Base-by-base conservation (phyloP, 2,329 filamentous ascomycete species). In the Madurella mycetomatis region DNA sequence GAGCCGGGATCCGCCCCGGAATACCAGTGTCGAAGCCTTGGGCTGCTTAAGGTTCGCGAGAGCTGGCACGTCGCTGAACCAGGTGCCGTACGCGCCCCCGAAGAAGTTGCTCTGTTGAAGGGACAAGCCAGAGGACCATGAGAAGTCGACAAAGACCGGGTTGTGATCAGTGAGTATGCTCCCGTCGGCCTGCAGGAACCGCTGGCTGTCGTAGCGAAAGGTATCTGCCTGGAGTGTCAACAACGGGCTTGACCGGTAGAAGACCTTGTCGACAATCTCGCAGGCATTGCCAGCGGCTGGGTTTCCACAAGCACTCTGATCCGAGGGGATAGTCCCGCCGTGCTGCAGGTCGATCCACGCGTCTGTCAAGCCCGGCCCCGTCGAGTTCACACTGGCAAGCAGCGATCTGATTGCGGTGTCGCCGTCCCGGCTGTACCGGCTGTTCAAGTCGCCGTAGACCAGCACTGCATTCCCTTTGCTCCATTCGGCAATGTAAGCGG, bases 251-350 rank as follows among this genome's bases (percentile, higher is more conserved):
- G 74, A 73, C 39, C 82, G 78, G 70, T 82, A 86, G 61, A 85
- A 79, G 45, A 85, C 72, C 69, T 87, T 88, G 69, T 87, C 85
- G 39, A 87, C 82, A 2, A 78, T 82, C 70, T 88, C 85, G 67
- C 85, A 88, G 4, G 68, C 66, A 63, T 75, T 74, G 45, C 69
- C 75, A 0, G 72, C 71, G 31, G 76, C 76, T 0, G 84, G 84
- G 61, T 84, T 85, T n/a, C 68, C 68, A 68, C 85, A 88, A 15
- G 80, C 52, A 17, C 68, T 58, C 61, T 79, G 71, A 31, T 63
- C 61, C 12, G 70, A 67, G 0, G 82, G 80, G 30, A 74, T 70
- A 9, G 72, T 67, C 11, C 80, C 79, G 19, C 65, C 68, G 13
- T 71, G 72, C 41, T 78, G 68, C 0, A 85, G 72, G 61, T 84